phyloP scores from a whole-genome alignment of 1,284 basidiomycete species.

The Mrakiaceae sp. region DNA sequence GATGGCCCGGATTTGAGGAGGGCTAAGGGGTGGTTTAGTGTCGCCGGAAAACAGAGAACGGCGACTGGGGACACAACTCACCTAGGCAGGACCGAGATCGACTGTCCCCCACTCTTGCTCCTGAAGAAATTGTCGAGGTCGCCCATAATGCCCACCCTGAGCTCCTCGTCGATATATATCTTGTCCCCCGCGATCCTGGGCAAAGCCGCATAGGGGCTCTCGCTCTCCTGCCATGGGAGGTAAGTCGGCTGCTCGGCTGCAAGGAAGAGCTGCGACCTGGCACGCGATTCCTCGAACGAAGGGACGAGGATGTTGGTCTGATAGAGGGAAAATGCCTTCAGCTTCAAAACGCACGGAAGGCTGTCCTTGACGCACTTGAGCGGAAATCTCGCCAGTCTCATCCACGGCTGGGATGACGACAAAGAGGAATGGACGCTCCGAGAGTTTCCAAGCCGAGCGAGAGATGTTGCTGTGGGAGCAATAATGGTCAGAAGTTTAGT shows the following conservation, averaged over 20 bases:
- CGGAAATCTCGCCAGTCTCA: background rate
- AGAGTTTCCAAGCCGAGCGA: slow-evolving; percentile 49
- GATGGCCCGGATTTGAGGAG: slow-evolving; percentile 44
- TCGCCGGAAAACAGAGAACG: too few relatives aligned
- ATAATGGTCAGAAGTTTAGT: too few relatives aligned
- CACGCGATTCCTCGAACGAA: slow-evolving; percentile 61
- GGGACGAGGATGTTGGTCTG: slow-evolving; percentile 46
- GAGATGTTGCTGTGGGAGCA: slow-evolving; percentile 61
- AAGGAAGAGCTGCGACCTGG: slow-evolving; percentile 45
- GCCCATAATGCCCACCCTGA: slow-evolving; percentile 42
- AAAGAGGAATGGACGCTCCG: slow-evolving; percentile 65
- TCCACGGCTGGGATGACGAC: slow-evolving; percentile 43
- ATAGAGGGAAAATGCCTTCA: too few relatives aligned
- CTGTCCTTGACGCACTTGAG: background rate
- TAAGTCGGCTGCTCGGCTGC: slow-evolving; percentile 40
- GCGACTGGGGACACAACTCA: too few relatives aligned
- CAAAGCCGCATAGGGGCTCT: slow-evolving; percentile 52
- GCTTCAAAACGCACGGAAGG: background rate
- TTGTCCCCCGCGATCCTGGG: background rate
- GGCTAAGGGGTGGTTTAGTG: background rate
- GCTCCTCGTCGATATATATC: slow-evolving; percentile 44
- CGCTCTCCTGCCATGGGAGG: slow-evolving; percentile 62
- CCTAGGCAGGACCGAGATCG: background rate
- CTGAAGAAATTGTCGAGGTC: slow-evolving; percentile 23
- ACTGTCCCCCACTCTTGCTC: background rate